Conservation (phyloP, 2,329 filamentous ascomycete genomes). For the Aaosphaeria arxii region DNA sequence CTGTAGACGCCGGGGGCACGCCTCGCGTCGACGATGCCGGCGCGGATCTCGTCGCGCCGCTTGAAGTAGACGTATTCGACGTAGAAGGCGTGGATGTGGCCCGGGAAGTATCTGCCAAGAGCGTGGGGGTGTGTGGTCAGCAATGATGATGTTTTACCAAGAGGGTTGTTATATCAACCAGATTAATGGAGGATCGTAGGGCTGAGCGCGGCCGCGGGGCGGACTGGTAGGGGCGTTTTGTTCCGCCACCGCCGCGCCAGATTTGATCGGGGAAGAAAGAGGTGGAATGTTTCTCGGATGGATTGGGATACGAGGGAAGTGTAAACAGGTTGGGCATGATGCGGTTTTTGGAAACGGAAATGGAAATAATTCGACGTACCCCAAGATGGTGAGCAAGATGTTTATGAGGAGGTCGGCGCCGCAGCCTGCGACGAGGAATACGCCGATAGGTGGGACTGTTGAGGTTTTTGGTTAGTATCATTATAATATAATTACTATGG, state of each 20-base stretch:
- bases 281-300: too few relatives aligned
- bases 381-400: constrained; percentile 46
- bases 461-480: not conserved
- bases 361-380: constrained; percentile 16
- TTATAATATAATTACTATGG: not conserved
- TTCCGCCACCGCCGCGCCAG: too few relatives aligned
- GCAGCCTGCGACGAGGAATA: constrained; percentile 49
- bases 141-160: not conserved
- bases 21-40: constrained; percentile 50
- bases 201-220: too few relatives aligned
- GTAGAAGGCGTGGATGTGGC: constrained; percentile 77
- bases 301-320: too few relatives aligned
- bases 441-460: constrained; percentile 48
- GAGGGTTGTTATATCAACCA: not conserved
- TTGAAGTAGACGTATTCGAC: constrained; percentile 81
- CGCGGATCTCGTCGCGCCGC: constrained; percentile 60
- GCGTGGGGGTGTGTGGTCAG: not conserved
- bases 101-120: constrained; percentile 63
- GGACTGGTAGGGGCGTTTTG: too few relatives aligned
- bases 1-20: constrained; percentile 69
- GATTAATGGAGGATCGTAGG: not conserved
- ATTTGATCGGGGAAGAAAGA: too few relatives aligned
- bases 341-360: not conserved
- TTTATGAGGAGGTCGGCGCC: constrained; percentile 49
- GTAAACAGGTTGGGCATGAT: too few relatives aligned